Evolutionary conservation across 2,329 filamentous ascomycete species (phyloP).

Genomic region (Penicillium sp.): DNA sequence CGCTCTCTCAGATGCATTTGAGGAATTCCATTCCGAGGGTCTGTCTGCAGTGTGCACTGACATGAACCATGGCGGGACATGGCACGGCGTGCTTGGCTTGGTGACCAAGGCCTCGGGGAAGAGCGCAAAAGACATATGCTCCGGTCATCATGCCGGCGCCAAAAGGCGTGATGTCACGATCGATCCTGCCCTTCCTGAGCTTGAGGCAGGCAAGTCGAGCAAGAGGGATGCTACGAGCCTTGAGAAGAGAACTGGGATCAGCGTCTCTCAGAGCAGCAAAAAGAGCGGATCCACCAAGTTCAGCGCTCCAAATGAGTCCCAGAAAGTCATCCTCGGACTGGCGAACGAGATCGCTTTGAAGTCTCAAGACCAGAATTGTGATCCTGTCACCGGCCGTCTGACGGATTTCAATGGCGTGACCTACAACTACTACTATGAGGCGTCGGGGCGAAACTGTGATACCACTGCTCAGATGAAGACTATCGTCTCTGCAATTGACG

Average conservation of each 20-base stretch:
- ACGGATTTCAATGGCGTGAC: slow-evolving; percentile 1
- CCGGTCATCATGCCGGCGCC: slow-evolving; percentile 1
- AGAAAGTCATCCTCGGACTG: background rate
- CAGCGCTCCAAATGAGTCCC: slow-evolving; percentile 1
- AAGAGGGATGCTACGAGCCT: slow-evolving; percentile 1
- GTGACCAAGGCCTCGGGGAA: background rate
- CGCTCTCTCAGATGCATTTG: slow-evolving; percentile 1
- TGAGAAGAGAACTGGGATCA: slow-evolving; percentile 4
- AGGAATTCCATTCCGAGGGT: background rate
- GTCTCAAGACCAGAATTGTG: background rate
- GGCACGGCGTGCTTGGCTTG: slow-evolving; percentile 6
- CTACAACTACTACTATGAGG: slow-evolving; percentile 4
- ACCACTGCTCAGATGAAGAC: slow-evolving; percentile 7
- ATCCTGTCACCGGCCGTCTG: background rate
- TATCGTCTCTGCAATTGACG: slow-evolving; percentile 1
- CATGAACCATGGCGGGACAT: slow-evolving; percentile 5
- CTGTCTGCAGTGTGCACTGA: slow-evolving; percentile 2
- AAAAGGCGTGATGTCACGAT: background rate
- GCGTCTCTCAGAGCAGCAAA: background rate
- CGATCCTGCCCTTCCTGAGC: slow-evolving; percentile 5
- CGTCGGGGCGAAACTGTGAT: slow-evolving; percentile 2
- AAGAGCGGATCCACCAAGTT: slow-evolving; percentile 1
- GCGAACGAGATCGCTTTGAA: background rate
- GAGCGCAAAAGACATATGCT: background rate
- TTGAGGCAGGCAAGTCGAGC: background rate